These are phyloP conservation scores for Phytophthora fragariaefolia DNA, from an alignment of 352 stramenopile genomes.

Conservation along the genomic window DNA sequence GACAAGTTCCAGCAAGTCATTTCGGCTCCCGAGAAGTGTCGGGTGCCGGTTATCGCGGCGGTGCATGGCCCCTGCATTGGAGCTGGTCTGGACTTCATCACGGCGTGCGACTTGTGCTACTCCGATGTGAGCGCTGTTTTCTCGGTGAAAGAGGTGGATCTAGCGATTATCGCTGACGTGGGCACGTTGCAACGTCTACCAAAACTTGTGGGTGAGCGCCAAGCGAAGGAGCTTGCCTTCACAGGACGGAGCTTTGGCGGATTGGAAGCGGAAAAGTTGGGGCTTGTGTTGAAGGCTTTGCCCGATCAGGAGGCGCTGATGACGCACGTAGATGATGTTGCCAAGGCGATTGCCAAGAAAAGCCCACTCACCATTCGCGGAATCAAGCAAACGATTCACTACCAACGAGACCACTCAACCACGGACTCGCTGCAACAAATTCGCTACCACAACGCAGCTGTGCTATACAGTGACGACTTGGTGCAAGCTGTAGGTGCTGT, in stretches of 20 bases:
- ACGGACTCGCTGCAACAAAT: constrained; percentile 79
- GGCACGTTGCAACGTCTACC: constrained; percentile 89
- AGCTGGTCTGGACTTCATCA: constrained; percentile 89
- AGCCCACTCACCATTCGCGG: constrained; percentile 87
- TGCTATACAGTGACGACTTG: constrained; percentile 89
- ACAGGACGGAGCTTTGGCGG: constrained; percentile 85
- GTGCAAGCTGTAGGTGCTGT: constrained; percentile 70
- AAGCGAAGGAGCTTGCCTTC: constrained; percentile 86
- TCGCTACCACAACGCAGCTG: constrained; percentile 83
- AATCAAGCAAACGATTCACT: constrained; percentile 90
- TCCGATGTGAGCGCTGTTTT: constrained; percentile 84
- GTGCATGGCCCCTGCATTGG: constrained; percentile 87
- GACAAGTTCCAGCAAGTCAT: constrained; percentile 85
- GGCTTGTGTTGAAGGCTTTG: constrained; percentile 79
- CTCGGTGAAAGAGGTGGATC: constrained; percentile 89
- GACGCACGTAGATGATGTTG: constrained; percentile 58
- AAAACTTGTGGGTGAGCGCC: constrained; percentile 85
- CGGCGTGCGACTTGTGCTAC: constrained; percentile 88
- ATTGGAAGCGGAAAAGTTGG: constrained; percentile 74
- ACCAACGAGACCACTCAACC: constrained; percentile 88
- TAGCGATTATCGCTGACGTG: constrained; percentile 90
- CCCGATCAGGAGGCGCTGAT: constrained; percentile 69
- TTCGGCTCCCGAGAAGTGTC: constrained; percentile 84
- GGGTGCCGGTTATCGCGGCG: constrained; percentile 85
- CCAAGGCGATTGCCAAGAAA: constrained; percentile 77